These are phyloP conservation scores for Scopulariopsis brevicaulis DNA, from an alignment of 2,329 filamentous ascomycete species.

Conservation along the genomic window DNA sequence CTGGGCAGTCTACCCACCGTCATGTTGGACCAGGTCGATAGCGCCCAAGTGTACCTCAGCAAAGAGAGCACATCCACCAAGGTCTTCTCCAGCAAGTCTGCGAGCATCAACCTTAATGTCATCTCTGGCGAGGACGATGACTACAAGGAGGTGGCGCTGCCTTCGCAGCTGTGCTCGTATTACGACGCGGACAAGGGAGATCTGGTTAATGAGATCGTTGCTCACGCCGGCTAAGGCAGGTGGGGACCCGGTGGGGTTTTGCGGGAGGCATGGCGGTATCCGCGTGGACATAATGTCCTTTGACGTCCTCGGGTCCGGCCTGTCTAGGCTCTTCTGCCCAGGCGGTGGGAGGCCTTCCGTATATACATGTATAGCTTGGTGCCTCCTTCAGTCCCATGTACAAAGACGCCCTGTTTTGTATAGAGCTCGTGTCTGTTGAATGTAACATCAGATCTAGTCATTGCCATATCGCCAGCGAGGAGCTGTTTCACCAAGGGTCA, in stretches of 20 bases:
- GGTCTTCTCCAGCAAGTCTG: conserved; percentile 82
- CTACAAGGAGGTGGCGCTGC: conserved; percentile 76
- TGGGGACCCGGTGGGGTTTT: neutral
- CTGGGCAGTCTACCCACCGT: conserved; percentile 77
- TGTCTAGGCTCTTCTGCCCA: neutral
- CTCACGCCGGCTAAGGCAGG: conserved; percentile 62
- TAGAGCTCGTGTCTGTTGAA: neutral
- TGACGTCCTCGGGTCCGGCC: neutral
- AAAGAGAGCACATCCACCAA: conserved; percentile 69
- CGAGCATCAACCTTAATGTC: conserved; percentile 78
- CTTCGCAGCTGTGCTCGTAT: conserved; percentile 79
- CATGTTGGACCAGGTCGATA: conserved; percentile 86
- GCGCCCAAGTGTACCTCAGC: conserved; percentile 76
- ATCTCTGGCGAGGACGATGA: conserved; percentile 62
- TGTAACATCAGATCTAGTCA: neutral
- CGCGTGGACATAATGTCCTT: neutral
- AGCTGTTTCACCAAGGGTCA: neutral
- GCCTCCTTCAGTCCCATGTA: neutral
- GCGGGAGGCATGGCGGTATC: neutral
- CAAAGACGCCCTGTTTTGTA: neutral
- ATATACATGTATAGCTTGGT: neutral
- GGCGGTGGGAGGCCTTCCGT: neutral
- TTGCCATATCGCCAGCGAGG: no score
- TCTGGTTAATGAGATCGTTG: conserved; percentile 86
- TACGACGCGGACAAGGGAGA: conserved; percentile 58